A percentile compares a stretch with the other conserved stretches of the same genome.
phyloP scores from a whole-genome alignment of 2,329 filamentous ascomycete genomes.

The Pseudogymnoascus sp. region DNA sequence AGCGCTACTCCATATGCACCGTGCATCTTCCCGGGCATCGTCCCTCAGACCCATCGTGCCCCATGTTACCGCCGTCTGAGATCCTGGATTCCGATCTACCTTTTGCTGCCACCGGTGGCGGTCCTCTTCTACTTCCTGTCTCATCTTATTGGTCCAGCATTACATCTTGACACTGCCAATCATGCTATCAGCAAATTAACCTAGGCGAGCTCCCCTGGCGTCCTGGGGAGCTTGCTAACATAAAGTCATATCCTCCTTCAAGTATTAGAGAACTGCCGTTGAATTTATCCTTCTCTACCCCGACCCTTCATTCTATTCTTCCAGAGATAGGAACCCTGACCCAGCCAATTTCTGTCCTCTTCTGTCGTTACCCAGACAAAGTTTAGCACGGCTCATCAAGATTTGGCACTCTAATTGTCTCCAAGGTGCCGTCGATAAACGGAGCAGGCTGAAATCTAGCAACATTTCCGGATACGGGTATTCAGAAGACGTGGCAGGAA shows the following conservation, averaged over 20 bases:
- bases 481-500: constrained; percentile 7
- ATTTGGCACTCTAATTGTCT: background rate
- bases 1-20: constrained; percentile 24
- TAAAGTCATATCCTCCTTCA: constrained; percentile 6
- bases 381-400: background rate
- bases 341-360: background rate
- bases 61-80: constrained; percentile 20
- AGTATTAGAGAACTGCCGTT: constrained; percentile 4
- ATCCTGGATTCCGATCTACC: constrained; percentile 5
- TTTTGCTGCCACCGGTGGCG: background rate
- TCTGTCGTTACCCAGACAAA: background rate
- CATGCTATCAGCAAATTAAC: constrained; percentile 5
- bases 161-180: constrained; percentile 7
- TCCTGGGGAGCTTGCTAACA: background rate
- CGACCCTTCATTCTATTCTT: constrained; percentile 2
- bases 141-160: constrained; percentile 9
- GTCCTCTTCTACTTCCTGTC: constrained; percentile 2
- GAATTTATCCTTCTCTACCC: constrained; percentile 3
- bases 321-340: constrained; percentile 3
- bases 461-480: constrained; percentile 22
- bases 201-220: constrained; percentile 8
- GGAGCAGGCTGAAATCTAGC: constrained; percentile 12
- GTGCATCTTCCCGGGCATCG: constrained; percentile 28
- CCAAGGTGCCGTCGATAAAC: constrained; percentile 7
- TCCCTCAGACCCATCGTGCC: constrained; percentile 16